Conservation (phyloP, 176 grass and related monocot genomes). For the Rhynchospora tenuis region DNA sequence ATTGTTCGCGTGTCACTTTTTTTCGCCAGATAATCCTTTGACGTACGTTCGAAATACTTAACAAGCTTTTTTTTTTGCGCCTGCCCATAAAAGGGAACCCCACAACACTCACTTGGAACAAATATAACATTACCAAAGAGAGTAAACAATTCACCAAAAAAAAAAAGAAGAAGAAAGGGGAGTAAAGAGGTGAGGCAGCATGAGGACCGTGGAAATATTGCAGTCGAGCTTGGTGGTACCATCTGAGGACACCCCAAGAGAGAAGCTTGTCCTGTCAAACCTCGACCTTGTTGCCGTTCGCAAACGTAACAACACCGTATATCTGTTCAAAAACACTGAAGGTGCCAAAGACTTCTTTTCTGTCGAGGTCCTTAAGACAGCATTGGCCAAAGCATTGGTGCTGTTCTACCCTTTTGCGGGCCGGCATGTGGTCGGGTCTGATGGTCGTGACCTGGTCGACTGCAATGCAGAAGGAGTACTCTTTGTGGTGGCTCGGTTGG, state of each 20-base stretch:
- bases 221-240: slow-evolving; percentile 50
- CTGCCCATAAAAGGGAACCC: too few relatives aligned
- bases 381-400: slow-evolving; percentile 51
- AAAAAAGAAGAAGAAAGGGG: too few relatives aligned
- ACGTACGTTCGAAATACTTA: too few relatives aligned
- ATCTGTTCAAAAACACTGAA: slow-evolving; percentile 36
- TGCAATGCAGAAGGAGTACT: slow-evolving; percentile 60
- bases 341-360: slow-evolving; percentile 29
- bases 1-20: too few relatives aligned
- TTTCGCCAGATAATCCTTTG: too few relatives aligned
- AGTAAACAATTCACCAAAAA: slow-evolving; percentile 37
- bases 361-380: slow-evolving; percentile 30
- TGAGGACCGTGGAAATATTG: slow-evolving; percentile 35
- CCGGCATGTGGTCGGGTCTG: slow-evolving; percentile 5
- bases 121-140: too few relatives aligned
- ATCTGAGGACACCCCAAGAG: slow-evolving; percentile 43
- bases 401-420: slow-evolving; percentile 64
- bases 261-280: slow-evolving; percentile 49
- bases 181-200: too few relatives aligned
- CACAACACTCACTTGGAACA: too few relatives aligned
- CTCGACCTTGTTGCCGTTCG: slow-evolving; percentile 47
- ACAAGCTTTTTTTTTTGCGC: too few relatives aligned
- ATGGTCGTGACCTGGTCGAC: slow-evolving; percentile 39
- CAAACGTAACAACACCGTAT: slow-evolving; percentile 46
- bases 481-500: slow-evolving; percentile 35